Base-by-base conservation (phyloP, 1,139 yeast genomes). In the Candida albicans region DNA sequence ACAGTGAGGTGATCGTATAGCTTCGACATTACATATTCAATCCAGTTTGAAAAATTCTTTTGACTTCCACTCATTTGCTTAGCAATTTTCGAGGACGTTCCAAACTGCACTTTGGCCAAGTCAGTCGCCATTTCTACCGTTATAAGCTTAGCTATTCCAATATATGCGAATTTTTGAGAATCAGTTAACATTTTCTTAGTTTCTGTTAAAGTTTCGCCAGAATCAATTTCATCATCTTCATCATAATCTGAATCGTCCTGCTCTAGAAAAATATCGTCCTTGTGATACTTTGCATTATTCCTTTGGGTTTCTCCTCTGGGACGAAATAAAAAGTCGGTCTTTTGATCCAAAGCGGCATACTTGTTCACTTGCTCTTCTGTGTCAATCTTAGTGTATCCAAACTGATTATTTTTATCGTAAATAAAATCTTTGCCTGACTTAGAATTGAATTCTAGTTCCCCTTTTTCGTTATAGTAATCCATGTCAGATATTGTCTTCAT, bases 321-420 rank as follows among this genome's bases (percentile, higher is more conserved):
- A 40, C 73, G 71, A 59, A 93, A 91, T 41, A 93, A 64, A 55
- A 85, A 93, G 54, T 90, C 96, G 0, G 97, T 91, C 54, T 84
- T 81, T 51, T 80, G 81, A 62, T 93, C 93, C 45, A 91, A 77
- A 45, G 77, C 81, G 15, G 82, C 73, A 50, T 87, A 87, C 51
- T 82, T 81, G 24, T 84, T 85, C 30, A 95, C 95, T 59, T 93
- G 98, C 47, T 80, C 85, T 54, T 90, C 96, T 2, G 86, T 87
- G 34, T 91, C 90, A 10, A 95, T 86, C 54, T 95, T 83, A 1
- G 99, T 93, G 58, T 95, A 93, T 0, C 96, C 97, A 12, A 66
- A 60, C 39, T 62, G 52, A 26, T 57, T 58, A 32, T 57, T 54
- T 33, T 59, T 54, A 33, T 49, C 55, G 11, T 60, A 59, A 26